Evolutionary conservation across 768 basidiomycete species (phyloP).

Genomic region (Lenzites betulinus): DNA sequence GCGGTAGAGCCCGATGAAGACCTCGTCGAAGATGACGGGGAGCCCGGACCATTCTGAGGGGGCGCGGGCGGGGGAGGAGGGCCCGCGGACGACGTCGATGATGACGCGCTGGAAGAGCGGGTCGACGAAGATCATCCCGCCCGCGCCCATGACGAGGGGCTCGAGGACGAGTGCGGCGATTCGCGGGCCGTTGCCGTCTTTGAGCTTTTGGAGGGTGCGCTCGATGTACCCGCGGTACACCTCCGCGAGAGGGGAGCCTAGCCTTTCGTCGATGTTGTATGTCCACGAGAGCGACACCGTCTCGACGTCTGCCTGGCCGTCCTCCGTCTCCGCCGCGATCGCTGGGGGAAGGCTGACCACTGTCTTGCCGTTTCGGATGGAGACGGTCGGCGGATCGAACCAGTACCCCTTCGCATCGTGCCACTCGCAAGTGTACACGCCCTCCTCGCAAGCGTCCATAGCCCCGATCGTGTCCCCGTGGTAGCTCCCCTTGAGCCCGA

Average conservation of each 20-base stretch:
- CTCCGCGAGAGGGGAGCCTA: constrained; percentile 60
- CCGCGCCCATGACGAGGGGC: constrained; percentile 92
- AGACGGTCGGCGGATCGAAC: constrained; percentile 87
- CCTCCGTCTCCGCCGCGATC: constrained; percentile 36
- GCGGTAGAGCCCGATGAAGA: constrained; percentile 91
- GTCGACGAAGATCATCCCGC: constrained; percentile 97
- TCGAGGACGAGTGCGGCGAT: constrained; percentile 85
- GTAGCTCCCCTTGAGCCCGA: constrained; percentile 91
- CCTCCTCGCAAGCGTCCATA: constrained; percentile 94
- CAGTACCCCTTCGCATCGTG: constrained; percentile 90
- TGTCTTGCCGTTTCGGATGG: constrained; percentile 60
- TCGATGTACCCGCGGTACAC: constrained; percentile 65
- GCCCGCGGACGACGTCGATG: constrained; percentile 74
- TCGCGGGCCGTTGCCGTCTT: constrained; percentile 40
- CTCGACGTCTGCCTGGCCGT: constrained; percentile 26
- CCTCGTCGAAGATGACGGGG: constrained; percentile 95
- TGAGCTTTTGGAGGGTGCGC: constrained; percentile 48
- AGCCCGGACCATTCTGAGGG: constrained; percentile 61
- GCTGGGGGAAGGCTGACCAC: constrained; percentile 56
- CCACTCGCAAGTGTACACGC: constrained; percentile 95
- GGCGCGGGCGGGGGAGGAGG: constrained; percentile 33
- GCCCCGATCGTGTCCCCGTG: constrained; percentile 97
- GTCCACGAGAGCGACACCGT: constrained; percentile 55
- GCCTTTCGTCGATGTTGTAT: constrained; percentile 70
- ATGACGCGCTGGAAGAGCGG: constrained; percentile 92